Evolutionary conservation across 1,139 yeast genomes (phyloP).

Genomic region (Blastobotrys persicus): DNA sequence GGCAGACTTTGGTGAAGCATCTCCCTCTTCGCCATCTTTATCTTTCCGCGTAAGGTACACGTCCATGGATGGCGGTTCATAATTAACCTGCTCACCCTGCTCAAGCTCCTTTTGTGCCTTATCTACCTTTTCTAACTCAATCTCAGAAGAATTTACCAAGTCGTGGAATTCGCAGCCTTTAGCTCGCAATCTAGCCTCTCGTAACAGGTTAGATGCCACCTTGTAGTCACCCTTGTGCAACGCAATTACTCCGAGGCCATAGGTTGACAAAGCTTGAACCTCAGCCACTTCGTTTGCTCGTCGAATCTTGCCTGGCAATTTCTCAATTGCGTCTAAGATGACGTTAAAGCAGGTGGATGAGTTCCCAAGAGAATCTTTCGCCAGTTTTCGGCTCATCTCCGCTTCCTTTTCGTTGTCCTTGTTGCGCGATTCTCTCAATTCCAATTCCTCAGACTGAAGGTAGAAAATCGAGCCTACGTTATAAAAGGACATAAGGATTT

Average conservation of each 20-base stretch:
- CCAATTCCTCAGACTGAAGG: constrained; percentile 66
- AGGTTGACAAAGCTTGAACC: constrained; percentile 75
- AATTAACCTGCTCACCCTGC: constrained; percentile 17
- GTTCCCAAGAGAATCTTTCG: constrained; percentile 26
- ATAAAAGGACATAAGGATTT: constrained; percentile 59
- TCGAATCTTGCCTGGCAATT: constrained; percentile 46
- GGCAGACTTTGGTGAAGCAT: background rate
- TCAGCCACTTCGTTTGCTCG: constrained; percentile 52
- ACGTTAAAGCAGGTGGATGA: constrained; percentile 27
- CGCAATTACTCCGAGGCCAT: constrained; percentile 79
- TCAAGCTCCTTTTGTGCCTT: constrained; percentile 29
- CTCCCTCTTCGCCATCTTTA: constrained; percentile 7
- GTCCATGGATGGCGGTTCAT: constrained; percentile 27
- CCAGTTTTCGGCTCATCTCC: constrained; percentile 19
- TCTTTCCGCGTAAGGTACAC: constrained; percentile 24
- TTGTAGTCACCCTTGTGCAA: constrained; percentile 55
- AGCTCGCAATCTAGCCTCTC: constrained; percentile 72
- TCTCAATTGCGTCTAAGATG: constrained; percentile 55
- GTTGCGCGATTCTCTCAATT: constrained; percentile 45
- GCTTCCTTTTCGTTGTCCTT: constrained; percentile 26
- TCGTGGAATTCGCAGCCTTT: constrained; percentile 64
- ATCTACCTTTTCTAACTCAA: constrained; percentile 55
- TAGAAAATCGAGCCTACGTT: constrained; percentile 71
- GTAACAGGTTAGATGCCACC: constrained; percentile 58
- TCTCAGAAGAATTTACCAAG: constrained; percentile 61